Conservation (phyloP, 2,329 filamentous ascomycete genomes). For the Incumbomyces lentus region DNA sequence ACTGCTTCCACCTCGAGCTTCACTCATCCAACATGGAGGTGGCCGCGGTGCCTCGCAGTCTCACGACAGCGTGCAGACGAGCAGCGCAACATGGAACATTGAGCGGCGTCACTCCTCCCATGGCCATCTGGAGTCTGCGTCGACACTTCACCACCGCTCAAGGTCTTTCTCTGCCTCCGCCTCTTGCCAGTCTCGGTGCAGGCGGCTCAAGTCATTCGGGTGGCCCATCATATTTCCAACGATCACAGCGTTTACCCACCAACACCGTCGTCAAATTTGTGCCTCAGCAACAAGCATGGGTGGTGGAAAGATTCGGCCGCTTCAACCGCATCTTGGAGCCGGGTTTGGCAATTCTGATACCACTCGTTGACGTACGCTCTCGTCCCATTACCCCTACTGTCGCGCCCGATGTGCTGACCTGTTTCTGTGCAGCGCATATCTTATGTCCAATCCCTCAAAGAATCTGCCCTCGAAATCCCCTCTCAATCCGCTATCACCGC, state of each 20-base stretch:
- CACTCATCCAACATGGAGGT: conserved; percentile 4
- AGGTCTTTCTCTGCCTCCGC: conserved; percentile 19
- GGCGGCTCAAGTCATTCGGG: conserved; percentile 23
- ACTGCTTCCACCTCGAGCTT: background rate
- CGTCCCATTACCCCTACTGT: background rate
- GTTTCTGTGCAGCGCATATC: conserved; percentile 54
- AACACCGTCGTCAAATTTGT: conserved; percentile 96
- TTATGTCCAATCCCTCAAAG: conserved; percentile 96
- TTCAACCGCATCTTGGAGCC: conserved; percentile 90
- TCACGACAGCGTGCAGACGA: background rate
- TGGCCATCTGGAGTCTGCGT: conserved; percentile 15
- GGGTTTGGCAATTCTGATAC: conserved; percentile 77
- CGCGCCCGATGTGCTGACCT: background rate
- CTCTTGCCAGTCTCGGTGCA: conserved; percentile 25
- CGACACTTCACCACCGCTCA: conserved; percentile 16
- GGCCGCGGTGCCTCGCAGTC: conserved; percentile 5
- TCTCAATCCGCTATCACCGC: conserved; percentile 96
- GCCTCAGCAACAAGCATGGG: conserved; percentile 99
- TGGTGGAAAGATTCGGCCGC: conserved; percentile 98
- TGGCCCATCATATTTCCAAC: conserved; percentile 66
- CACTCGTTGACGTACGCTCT: conserved; percentile 60
- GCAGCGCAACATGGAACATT: background rate
- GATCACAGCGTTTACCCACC: conserved; percentile 60
- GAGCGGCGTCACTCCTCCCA: conserved; percentile 14
- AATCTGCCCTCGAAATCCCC: conserved; percentile 90